Percentiles rank a stretch among this genome's conserved stretches.
These are phyloP conservation scores for Canavalia gladiata DNA, from an alignment of 306 rosid genomes.

Conservation along the genomic window DNA sequence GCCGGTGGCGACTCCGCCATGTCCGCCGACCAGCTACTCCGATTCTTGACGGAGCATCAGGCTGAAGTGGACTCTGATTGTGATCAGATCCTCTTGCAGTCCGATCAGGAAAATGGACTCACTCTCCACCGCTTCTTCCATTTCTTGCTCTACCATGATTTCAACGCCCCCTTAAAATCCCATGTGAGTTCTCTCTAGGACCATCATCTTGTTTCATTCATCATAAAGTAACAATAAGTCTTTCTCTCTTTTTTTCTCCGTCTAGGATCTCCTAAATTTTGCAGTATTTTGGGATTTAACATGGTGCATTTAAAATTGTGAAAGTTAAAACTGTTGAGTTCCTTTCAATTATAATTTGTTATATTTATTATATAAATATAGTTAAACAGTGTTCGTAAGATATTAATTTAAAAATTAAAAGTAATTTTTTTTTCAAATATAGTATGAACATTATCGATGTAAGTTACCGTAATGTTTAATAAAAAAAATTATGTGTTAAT, in stretches of 20 bases:
- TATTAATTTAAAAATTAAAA: no score
- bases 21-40: slow-evolving; percentile 68
- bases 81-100: slow-evolving; percentile 44
- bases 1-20: slow-evolving; percentile 53
- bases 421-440: no score
- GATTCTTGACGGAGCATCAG: slow-evolving; percentile 67
- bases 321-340: no score
- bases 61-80: slow-evolving; percentile 55
- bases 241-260: background rate
- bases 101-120: slow-evolving; percentile 34
- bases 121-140: slow-evolving; percentile 64
- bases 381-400: no score
- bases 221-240: no score
- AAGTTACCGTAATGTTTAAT: no score
- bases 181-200: slow-evolving; percentile 51
- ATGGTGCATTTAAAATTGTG: no score
- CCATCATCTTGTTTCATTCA: no score
- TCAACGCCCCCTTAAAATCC: slow-evolving; percentile 62
- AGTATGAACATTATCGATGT: no score
- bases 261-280: background rate
- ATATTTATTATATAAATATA: no score
- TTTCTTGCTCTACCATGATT: slow-evolving; percentile 56
- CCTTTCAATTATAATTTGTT: no score
- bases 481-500: no score
- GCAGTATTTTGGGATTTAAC: background rate